Evolutionary conservation across 1,284 basidiomycete genomes (phyloP).

Genomic region (Leccinum solheimii): DNA sequence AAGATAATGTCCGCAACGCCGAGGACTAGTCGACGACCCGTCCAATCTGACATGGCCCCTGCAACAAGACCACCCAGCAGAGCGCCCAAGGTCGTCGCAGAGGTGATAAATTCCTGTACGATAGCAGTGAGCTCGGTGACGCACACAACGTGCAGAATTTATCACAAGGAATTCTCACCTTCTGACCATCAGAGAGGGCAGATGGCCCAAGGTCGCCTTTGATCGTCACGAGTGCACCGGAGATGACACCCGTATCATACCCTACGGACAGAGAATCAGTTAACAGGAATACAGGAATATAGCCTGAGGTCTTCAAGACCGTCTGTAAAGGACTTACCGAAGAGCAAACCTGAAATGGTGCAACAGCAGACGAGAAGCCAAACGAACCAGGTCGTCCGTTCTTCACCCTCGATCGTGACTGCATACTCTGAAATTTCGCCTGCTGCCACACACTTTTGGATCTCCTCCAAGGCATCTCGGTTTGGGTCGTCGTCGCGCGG

Average conservation of each 20-base stretch:
- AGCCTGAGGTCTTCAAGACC: not conserved
- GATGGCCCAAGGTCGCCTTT: conserved; percentile 64
- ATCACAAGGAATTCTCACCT: conserved; percentile 42
- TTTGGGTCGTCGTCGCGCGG: not conserved
- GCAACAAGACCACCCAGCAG: conserved; percentile 72
- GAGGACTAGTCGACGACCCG: conserved; percentile 69
- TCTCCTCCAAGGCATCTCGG: conserved; percentile 14
- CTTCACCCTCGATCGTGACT: conserved; percentile 69
- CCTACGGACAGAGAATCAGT: conserved; percentile 41
- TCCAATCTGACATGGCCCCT: conserved; percentile 71
- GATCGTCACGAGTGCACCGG: conserved; percentile 75
- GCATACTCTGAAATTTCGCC: conserved; percentile 62
- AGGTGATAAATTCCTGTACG: conserved; percentile 74
- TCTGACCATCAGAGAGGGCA: conserved; percentile 61
- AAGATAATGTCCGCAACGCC: conserved; percentile 75
- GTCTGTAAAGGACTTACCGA: conserved; percentile 48
- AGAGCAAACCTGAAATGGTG: conserved; percentile 74
- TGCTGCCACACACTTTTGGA: conserved; percentile 19
- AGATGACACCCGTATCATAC: conserved; percentile 81
- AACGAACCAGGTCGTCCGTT: conserved; percentile 67
- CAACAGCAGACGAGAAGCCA: conserved; percentile 68
- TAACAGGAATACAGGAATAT: not conserved
- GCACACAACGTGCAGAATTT: too few relatives aligned
- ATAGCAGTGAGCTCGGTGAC: not conserved
- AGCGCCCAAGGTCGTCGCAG: conserved; percentile 78